Base-by-base conservation (phyloP, 257 asterid genomes). In the Misopates orontium region DNA sequence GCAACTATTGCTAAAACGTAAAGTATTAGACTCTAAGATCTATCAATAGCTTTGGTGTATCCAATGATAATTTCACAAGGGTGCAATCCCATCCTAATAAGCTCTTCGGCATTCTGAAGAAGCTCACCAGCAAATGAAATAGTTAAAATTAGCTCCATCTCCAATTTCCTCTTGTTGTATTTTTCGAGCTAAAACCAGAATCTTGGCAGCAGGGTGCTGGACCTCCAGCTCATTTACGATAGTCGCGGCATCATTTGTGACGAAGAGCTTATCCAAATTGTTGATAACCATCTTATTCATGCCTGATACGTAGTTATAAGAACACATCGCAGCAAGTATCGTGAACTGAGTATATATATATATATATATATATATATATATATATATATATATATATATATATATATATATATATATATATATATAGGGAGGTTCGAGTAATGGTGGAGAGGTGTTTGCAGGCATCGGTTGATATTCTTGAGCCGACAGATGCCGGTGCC, bases 221-320 rank as follows among this genome's bases (percentile, higher is more conserved):
- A 94, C 90, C 82, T 90, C 99, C 60, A 94, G 95, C 69, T 94
- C 96, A 77, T 83, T 94, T 44, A 90, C 95, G 41, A 94, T 94
- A 16, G 97, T 94, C 10, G 86, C 97, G 60, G 99, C 99, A 78
- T 94, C 99, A 75, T 94, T 94, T 28, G 99, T 94, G 62, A 94
- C 75, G 57, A 94, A 90, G 19, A 90, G 93, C 83, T 94, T 94
- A 74, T 94, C 97, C 78, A 94, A 73, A 81, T 94, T 97, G 71
- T 88, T 94, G 58, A 90, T 94, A 68, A 94, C 99, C 97, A 94
- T 88, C 80, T 94, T 90, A 78, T 94, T 90, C 99, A 94, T 94
- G 63, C 97, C 99, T 94, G 54, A 69, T n/a, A n/a, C n/a, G n/a
- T n/a, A n/a, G n/a, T n/a, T n/a, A n/a, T n/a, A n/a, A n/a, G n/a